Evolutionary conservation across 352 stramenopile genomes (phyloP), one percentile per base, ranked within the genome.

Genomic region (Globisporangium paroecandrum): DNA sequence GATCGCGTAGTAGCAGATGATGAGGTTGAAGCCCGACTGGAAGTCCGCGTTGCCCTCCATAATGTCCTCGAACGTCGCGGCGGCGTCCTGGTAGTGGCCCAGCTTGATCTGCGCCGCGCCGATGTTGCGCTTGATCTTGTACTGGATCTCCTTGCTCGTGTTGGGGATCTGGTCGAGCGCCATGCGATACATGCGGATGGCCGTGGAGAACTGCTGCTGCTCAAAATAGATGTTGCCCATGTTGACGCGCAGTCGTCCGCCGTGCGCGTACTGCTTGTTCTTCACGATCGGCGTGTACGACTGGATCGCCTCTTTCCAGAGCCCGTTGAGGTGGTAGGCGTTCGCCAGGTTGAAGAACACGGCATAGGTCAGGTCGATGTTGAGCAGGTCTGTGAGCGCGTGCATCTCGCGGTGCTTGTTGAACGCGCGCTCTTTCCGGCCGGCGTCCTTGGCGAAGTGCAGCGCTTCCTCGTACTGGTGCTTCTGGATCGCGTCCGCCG

Each of bases 151-250:
- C 75, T 98, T 98, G 70, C 93, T 95, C 54, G 87, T 97, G 70
- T 91, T 95, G 1, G 89, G 82, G 72, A 98, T 98, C 78, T 99
- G 97, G 65, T 99, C 97, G 36, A 99, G 77, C 27, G 97, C 96
- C 96, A 99, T 99, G 68, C 95, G 86, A 73, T 99, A 99, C 89
- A 98, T 98, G 69, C 96, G 97, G 43, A 99, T 98, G 0, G 97
- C 97, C 38, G 97, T 91, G 13, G 90, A 81, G 70, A 89, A 99
- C 68, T 98, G 85, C 74, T 97, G 82, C 78, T 98, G 93, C 59
- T 97, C 83, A 71, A 96, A 99, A 86, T 99, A 98, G 55, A 99
- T 97, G 72, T 99, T 99, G 27, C 97, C 97, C 91, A 99, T 98
- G 74, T 99, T 99, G 7, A 99, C 93, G 20, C 96, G 87, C 47